These are phyloP conservation scores for Aspergillus sojae DNA, from an alignment of 2,329 filamentous ascomycete species.

Conservation along the genomic window DNA sequence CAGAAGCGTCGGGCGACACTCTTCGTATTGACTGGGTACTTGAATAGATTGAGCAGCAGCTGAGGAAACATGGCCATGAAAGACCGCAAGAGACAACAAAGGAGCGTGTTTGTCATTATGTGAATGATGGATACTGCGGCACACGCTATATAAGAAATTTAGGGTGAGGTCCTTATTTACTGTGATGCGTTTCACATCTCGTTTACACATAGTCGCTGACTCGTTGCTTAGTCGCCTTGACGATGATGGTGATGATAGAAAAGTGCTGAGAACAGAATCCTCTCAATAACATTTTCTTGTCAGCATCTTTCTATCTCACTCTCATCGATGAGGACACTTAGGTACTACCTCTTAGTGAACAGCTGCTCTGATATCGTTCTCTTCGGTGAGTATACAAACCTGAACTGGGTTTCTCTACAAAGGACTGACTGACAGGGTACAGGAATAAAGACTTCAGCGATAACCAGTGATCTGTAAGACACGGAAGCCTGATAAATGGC, in stretches of 20 bases:
- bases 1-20: neutral
- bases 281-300: neutral
- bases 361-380: too few relatives aligned
- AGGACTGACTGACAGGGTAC: neutral
- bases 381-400: neutral
- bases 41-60: neutral
- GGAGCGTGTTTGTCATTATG: neutral
- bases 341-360: neutral
- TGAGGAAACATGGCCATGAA: neutral
- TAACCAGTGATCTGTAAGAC: neutral
- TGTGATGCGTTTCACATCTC: neutral
- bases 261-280: neutral
- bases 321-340: neutral
- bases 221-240: slow-evolving; percentile 12
- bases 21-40: neutral
- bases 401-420: neutral
- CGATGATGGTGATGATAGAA: neutral
- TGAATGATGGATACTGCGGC: neutral
- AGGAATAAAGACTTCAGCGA: neutral
- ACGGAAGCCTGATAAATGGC: neutral
- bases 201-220: neutral
- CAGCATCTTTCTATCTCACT: neutral
- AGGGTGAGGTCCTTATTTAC: neutral
- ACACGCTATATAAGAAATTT: neutral
- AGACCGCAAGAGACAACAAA: neutral